Percentiles rank a stretch among this genome's conserved stretches.
These are phyloP conservation scores for Claviceps maximensis DNA, from an alignment of 2,329 filamentous ascomycete species.

Conservation along the genomic window DNA sequence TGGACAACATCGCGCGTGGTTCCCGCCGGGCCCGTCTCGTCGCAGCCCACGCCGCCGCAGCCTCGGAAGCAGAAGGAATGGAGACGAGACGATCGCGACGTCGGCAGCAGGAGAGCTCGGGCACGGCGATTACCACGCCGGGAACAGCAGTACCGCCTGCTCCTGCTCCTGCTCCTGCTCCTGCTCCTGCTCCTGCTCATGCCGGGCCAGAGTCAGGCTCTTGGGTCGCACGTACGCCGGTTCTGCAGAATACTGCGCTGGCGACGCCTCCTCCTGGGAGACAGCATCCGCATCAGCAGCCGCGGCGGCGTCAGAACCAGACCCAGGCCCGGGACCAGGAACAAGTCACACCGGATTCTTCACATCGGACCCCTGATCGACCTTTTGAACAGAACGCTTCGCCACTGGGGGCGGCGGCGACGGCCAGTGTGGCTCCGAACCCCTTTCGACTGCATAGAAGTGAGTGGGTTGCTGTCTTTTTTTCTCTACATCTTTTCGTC, in stretches of 20 bases:
- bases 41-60: slow-evolving; percentile 9
- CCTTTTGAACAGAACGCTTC: slow-evolving; percentile 6
- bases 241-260: not conserved
- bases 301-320: slow-evolving; percentile 5
- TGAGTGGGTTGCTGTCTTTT: slow-evolving; percentile 13
- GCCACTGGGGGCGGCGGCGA: slow-evolving; percentile 9
- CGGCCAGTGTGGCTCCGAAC: slow-evolving; percentile 19
- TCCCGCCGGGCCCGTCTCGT: slow-evolving; percentile 19
- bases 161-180: no score
- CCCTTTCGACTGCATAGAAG: slow-evolving; percentile 25
- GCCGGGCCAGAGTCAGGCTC: not conserved
- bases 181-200: no score
- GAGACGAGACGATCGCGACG: not conserved
- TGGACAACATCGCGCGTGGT: slow-evolving; percentile 18
- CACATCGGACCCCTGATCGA: slow-evolving; percentile 10
- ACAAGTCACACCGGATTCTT: slow-evolving; percentile 6
- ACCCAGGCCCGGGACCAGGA: slow-evolving; percentile 6
- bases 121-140: not conserved
- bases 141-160: not conserved
- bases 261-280: not conserved
- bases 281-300: slow-evolving; percentile 5
- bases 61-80: not conserved
- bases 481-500: not conserved
- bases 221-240: not conserved
- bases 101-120: not conserved